Evolutionary conservation across 805 yeast genomes (phyloP).

Genomic region (Schizosaccharomyces japonicus): DNA sequence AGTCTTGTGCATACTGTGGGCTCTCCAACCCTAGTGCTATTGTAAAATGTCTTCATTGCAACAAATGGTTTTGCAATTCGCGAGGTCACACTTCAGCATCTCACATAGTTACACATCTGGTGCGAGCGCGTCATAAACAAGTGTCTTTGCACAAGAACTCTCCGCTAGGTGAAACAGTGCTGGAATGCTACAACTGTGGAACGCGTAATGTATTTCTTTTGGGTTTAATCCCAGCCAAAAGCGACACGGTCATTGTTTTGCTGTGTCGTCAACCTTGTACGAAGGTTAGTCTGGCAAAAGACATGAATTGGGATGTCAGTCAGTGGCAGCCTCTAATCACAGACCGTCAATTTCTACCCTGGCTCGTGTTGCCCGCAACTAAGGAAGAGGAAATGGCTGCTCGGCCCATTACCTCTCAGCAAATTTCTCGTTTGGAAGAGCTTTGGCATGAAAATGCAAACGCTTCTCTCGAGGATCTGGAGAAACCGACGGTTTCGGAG

Average conservation of each 20-base stretch:
- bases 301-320: slow-evolving; percentile 61
- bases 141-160: slow-evolving; percentile 59
- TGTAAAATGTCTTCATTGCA: slow-evolving; percentile 51
- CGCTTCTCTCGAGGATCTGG: slow-evolving; percentile 48
- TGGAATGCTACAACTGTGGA: slow-evolving; percentile 85
- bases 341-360: slow-evolving; percentile 49
- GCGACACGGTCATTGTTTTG: slow-evolving; percentile 65
- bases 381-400: slow-evolving; percentile 39
- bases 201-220: slow-evolving; percentile 51
- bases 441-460: slow-evolving; percentile 55
- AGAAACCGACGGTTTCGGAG: slow-evolving; percentile 26
- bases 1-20: neutral
- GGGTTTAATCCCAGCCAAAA: slow-evolving; percentile 72
- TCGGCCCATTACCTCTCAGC: slow-evolving; percentile 32
- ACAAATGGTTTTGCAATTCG: slow-evolving; percentile 78
- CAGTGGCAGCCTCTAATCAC: slow-evolving; percentile 77
- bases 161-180: slow-evolving; percentile 61
- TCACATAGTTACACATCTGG: slow-evolving; percentile 70
- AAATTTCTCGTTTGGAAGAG: slow-evolving; percentile 50
- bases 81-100: slow-evolving; percentile 35
- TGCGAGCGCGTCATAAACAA: slow-evolving; percentile 47
- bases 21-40: slow-evolving; percentile 20
- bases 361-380: slow-evolving; percentile 54
- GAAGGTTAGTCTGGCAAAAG: slow-evolving; percentile 27
- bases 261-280: slow-evolving; percentile 70